Evolutionary conservation across 2,329 filamentous ascomycete species (phyloP).

Genomic region (Penicillium freii): DNA sequence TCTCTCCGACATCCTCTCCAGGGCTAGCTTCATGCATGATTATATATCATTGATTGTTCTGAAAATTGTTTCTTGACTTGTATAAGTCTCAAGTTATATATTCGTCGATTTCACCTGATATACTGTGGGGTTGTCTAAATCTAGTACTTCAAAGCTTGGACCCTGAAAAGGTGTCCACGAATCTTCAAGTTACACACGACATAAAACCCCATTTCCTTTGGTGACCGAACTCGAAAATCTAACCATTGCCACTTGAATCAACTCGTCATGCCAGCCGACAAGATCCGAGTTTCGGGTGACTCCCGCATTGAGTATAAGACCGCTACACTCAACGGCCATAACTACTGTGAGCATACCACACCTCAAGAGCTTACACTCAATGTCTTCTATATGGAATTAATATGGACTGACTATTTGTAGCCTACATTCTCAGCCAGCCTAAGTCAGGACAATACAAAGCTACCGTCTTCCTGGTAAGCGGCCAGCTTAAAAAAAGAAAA

Average conservation of each 20-base stretch:
- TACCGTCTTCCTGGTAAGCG: constrained; percentile 55
- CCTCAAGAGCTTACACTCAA: not conserved
- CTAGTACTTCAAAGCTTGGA: constrained; percentile 1
- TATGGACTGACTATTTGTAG: constrained; percentile 21
- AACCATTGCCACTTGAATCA: not conserved
- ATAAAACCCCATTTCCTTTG: not conserved
- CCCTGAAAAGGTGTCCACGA: too few species aligned
- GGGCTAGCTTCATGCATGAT: not conserved
- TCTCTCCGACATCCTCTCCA: not conserved
- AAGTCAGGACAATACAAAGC: constrained; percentile 44
- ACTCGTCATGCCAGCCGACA: constrained; percentile 54
- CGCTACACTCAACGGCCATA: constrained; percentile 64
- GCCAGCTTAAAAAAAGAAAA: not conserved
- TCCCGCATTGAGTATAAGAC: constrained; percentile 63
- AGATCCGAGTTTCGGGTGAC: constrained; percentile 63
- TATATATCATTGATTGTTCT: not conserved
- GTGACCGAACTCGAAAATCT: not conserved
- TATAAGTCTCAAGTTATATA: not conserved
- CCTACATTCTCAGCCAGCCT: constrained; percentile 55
- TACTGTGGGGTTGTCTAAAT: not conserved
- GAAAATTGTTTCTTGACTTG: not conserved
- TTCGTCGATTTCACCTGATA: constrained; percentile 1
- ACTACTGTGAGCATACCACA: constrained; percentile 54
- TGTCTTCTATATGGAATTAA: too few species aligned
- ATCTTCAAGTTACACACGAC: not conserved